A percentile compares a stretch with the other conserved stretches of the same genome.
Evolutionary conservation across 2,329 filamentous ascomycete genomes (phyloP).

Genomic region (Thermothelomyces thermophilus): DNA sequence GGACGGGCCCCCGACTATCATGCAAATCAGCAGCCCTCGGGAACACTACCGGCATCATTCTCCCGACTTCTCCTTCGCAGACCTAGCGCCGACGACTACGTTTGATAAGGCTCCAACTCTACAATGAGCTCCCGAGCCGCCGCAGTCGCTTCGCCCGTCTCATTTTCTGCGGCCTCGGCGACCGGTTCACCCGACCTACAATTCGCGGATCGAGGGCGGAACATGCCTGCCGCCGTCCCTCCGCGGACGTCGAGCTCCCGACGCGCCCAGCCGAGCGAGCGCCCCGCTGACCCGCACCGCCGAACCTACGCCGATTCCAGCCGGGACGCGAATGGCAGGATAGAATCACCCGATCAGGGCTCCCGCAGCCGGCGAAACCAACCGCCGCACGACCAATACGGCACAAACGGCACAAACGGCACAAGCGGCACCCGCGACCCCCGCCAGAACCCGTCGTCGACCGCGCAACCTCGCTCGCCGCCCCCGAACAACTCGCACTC

Average conservation of each 20-base stretch:
- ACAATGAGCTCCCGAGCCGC: conserved; percentile 42
- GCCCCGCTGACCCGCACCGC: conserved; percentile 37
- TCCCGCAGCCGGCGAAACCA: conserved; percentile 37
- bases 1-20: conserved; percentile 50
- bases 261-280: conserved; percentile 42
- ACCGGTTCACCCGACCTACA: conserved; percentile 38
- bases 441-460: conserved; percentile 30
- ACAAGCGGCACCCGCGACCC: conserved; percentile 36
- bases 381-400: conserved; percentile 34
- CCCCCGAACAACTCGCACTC: conserved; percentile 44
- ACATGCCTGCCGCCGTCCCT: conserved; percentile 65
- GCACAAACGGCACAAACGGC: conserved; percentile 30
- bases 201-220: conserved; percentile 47
- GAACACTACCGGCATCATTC: conserved; percentile 42
- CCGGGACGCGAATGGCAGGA: conserved; percentile 30
- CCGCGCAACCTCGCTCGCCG: conserved; percentile 41
- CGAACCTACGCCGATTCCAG: conserved; percentile 33
- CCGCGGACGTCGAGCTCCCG: conserved; percentile 61
- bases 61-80: conserved; percentile 49
- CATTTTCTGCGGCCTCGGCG: conserved; percentile 34
- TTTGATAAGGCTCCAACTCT: conserved; percentile 31
- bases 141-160: conserved; percentile 37
- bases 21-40: conserved; percentile 42
- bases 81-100: conserved; percentile 45
- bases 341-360: conserved; percentile 28